Base-by-base conservation (phyloP, 202 grass and related monocot species). In the Setaria viridis region DNA sequence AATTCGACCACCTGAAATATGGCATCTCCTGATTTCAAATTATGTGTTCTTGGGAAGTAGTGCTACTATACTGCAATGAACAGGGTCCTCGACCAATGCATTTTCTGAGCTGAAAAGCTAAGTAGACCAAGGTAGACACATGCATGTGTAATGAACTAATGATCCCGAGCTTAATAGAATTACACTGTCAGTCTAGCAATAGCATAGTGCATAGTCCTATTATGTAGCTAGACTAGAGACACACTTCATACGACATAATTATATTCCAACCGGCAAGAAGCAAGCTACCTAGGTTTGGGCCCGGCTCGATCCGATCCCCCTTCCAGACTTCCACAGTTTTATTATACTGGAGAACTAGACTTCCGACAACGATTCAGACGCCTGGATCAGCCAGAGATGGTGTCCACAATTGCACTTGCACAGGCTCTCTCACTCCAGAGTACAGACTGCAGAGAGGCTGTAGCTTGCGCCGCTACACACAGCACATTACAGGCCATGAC, bases 331-430 rank as follows among this genome's bases (percentile, higher is more conserved):
- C 50, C 8, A 11, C 32, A 20, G 50, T 56, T 56, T 56, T n/a
- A 34, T 30, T 25, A 1, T 70, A 13, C 41, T 16, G 32, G 13
- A 74, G 7, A 54, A 19, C 39, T 35, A 54, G 7, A 19, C 34
- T 55, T n/a, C 57, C 33, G 51, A 56, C 72, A 76, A 75, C 20
- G 51, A 76, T 76, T 56, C 72, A 76, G 72, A 15, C 49, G 72
- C 14, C 7, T 9, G 32, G 50, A 55, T 76, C 50, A 41, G 9
- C 19, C 32, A 37, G 6, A 41, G 54, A 76, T 14, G 54, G 74
- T 77, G 20, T 59, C 73, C 73, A 54, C 49, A 43, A 2, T 25
- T 25, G 25, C 25, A 25, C 25, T 43, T 9, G 3, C 19, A 37
- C 11, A 32, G 21, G 51, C 16, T 3, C 14, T 34, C 72, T 54